Conservation (phyloP, 1,284 basidiomycete species). For the Clitocybe nebularis region DNA sequence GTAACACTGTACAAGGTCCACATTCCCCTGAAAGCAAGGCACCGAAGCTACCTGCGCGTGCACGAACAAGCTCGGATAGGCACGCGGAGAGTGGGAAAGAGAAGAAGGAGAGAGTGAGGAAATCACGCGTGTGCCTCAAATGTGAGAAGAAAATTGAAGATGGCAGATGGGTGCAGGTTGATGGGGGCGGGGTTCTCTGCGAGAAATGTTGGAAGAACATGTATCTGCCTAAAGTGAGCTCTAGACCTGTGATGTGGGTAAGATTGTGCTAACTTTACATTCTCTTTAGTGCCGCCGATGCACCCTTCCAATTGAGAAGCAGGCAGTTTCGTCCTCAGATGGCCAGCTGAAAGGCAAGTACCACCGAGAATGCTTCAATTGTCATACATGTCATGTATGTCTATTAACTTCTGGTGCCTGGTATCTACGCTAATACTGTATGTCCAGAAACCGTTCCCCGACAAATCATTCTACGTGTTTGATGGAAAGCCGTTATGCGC, state of each 20-base stretch:
- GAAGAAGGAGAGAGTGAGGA: constrained; percentile 26
- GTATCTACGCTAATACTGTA: not conserved
- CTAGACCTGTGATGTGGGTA: constrained; percentile 6
- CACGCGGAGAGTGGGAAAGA: constrained; percentile 9
- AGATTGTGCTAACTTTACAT: constrained; percentile 1
- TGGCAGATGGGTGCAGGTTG: constrained; percentile 75
- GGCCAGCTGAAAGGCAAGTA: constrained; percentile 92
- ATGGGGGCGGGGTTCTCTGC: constrained; percentile 74
- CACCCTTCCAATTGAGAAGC: constrained; percentile 79
- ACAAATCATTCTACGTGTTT: constrained; percentile 84
- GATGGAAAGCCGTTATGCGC: constrained; percentile 85
- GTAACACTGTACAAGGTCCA: constrained; percentile 41
- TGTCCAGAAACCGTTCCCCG: constrained; percentile 82
- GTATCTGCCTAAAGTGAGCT: constrained; percentile 81
- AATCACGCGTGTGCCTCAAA: constrained; percentile 53
- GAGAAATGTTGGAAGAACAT: constrained; percentile 91
- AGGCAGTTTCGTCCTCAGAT: constrained; percentile 86
- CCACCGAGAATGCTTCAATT: constrained; percentile 86
- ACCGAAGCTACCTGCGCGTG: constrained; percentile 51
- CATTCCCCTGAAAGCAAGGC: constrained; percentile 40
- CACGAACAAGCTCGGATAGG: constrained; percentile 38
- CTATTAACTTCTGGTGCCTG: constrained; percentile 6
- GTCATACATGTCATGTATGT: constrained; percentile 71
- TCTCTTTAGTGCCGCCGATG: constrained; percentile 74
- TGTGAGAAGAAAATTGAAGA: constrained; percentile 72